Percentiles rank a stretch among this genome's conserved stretches.
Conservation (phyloP, 116 monocot species). For the Trichopus zeylanicus region DNA sequence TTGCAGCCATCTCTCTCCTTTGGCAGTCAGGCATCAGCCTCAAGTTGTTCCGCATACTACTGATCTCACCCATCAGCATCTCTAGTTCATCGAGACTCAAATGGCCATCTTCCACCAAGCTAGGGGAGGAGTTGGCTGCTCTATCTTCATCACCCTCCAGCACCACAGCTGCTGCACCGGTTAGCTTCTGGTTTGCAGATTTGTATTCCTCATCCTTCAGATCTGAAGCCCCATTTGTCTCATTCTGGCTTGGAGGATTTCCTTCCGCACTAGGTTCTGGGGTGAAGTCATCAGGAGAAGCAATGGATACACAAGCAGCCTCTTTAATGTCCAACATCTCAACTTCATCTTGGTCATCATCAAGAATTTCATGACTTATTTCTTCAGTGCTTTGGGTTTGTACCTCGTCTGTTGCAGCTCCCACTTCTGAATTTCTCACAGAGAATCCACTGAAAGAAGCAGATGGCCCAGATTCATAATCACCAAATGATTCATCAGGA, state of each 20-base stretch:
- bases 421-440: constrained; percentile 2
- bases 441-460: constrained; percentile 7
- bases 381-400: constrained; percentile 3
- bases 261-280: constrained; percentile 9
- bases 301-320: constrained; percentile 4
- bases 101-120: constrained; percentile 19
- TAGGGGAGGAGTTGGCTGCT: background rate
- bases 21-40: constrained; percentile 97
- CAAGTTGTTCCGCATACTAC: constrained; percentile 61
- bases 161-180: constrained; percentile 7
- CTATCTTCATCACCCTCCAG: background rate
- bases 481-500: constrained; percentile 50
- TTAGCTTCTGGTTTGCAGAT: constrained; percentile 5
- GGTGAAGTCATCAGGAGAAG: constrained; percentile 2
- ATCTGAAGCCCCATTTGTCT: background rate
- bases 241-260: background rate
- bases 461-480: constrained; percentile 12
- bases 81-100: constrained; percentile 63
- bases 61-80: constrained; percentile 76
- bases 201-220: background rate
- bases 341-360: constrained; percentile 3
- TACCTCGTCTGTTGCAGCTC: background rate
- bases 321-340: constrained; percentile 9
- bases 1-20: constrained; percentile 86
- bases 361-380: constrained; percentile 2